Evolutionary conservation across 2,329 filamentous ascomycete genomes (phyloP), one percentile per base, ranked within the genome.

Genomic region (Paramyrothecium roridum): DNA sequence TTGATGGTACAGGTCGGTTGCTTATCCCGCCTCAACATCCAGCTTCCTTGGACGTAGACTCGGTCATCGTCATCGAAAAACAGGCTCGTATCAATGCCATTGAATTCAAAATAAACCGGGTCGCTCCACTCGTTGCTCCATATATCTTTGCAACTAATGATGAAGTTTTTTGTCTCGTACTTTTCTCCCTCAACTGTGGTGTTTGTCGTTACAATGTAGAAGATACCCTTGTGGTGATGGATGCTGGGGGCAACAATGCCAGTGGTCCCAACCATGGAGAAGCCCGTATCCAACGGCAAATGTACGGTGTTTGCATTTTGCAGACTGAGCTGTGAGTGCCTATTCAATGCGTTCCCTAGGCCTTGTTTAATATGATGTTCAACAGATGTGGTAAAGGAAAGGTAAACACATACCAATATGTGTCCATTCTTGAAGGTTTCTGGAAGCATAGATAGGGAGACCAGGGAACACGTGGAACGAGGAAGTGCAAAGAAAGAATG

Each of bases 391-490:
- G 12, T 45, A 13, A 45, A 45, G 20, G 17, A 13, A 45, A 45
- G 20, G 17, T 13, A 30, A 12, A 19, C 30, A 33, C 51, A 48
- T 26, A 56, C 64, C 61, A 8, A 71, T 65, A n/a, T 67, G 65
- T 46, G 63, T 64, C 69, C 68, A 71, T 52, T 61, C 60, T 30
- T 64, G 52, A 3, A 74, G 61, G 52, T 74, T 67, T 23, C 65
- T 66, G 8, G 70, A 73, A 20, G 65, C 64, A 53, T 68, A 69
- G 37, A 69, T 66, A 50, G 80, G 78, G 1, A 76, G 69, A 23
- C 83, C 82, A 0, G 83, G 75, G 59, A 85, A 85, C 12, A 84
- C 77, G 63, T 85, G 84, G 60, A 85, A 83, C 10, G 81, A 80
- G 3, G 83, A 81, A 62, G 82, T 82, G 57, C 84, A 78, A 45